Evolutionary conservation across 2,329 filamentous ascomycete genomes (phyloP).

Genomic region (Sordariomycetes sp.): DNA sequence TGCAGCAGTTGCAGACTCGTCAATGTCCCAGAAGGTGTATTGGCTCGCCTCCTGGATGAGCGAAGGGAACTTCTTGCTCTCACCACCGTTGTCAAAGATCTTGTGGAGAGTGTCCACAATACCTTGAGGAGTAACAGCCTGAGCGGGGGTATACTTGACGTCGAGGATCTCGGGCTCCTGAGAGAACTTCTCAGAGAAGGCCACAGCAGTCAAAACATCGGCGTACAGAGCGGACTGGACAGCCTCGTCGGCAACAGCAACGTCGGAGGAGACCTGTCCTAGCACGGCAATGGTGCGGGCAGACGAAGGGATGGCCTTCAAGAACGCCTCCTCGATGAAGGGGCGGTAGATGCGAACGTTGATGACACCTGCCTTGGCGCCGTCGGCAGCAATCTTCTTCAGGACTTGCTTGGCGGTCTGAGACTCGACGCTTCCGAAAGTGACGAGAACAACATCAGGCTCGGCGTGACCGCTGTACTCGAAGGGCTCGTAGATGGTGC

Average conservation of each 20-base stretch:
- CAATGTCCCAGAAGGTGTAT: slow-evolving; percentile 90
- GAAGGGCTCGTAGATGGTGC: slow-evolving; percentile 85
- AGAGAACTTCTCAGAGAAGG: slow-evolving; percentile 64
- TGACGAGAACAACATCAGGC: slow-evolving; percentile 76
- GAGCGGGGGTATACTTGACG: slow-evolving; percentile 76
- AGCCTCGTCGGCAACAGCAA: slow-evolving; percentile 64
- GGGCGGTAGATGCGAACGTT: slow-evolving; percentile 91
- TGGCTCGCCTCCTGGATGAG: slow-evolving; percentile 60
- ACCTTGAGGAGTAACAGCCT: slow-evolving; percentile 45
- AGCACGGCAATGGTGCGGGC: slow-evolving; percentile 73
- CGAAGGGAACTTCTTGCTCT: slow-evolving; percentile 27
- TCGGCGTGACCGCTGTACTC: slow-evolving; percentile 83
- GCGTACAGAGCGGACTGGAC: slow-evolving; percentile 80
- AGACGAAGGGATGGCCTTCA: slow-evolving; percentile 68
- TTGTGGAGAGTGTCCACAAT: slow-evolving; percentile 42
- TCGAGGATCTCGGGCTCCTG: slow-evolving; percentile 61
- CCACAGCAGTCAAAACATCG: slow-evolving; percentile 80
- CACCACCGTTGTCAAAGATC: slow-evolving; percentile 45
- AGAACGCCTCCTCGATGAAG: slow-evolving; percentile 90
- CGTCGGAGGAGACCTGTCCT: slow-evolving; percentile 73
- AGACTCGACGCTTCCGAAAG: slow-evolving; percentile 86
- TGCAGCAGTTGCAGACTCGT: slow-evolving; percentile 58
- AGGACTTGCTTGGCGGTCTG: slow-evolving; percentile 79
- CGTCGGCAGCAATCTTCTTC: slow-evolving; percentile 59
- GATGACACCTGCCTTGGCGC: slow-evolving; percentile 74